Conservation (phyloP, 2,329 filamentous ascomycete species). For the Ceratocystis colombiana region DNA sequence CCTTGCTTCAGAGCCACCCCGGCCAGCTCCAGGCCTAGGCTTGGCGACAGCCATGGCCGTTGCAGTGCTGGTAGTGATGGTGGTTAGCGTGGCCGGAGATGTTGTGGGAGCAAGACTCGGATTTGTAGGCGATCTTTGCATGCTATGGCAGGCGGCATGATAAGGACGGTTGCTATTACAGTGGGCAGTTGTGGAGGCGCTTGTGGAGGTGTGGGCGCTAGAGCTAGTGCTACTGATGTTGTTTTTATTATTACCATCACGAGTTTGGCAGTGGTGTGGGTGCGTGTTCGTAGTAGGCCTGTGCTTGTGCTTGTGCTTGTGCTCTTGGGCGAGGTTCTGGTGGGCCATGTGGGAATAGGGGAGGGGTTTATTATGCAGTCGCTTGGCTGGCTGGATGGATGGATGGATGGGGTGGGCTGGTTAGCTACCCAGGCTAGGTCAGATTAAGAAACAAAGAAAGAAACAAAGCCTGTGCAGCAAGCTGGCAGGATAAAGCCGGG, state of each 20-base stretch:
- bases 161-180: neutral
- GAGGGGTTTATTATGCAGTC: neutral
- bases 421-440: too few species aligned
- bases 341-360: neutral
- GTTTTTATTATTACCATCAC: slow-evolving; percentile 4
- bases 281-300: neutral
- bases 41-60: neutral
- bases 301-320: too few species aligned
- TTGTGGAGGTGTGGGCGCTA: too few species aligned
- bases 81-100: neutral
- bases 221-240: neutral
- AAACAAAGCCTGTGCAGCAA: slow-evolving; percentile 12
- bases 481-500: neutral
- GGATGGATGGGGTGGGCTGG: too few species aligned
- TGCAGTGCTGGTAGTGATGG: neutral
- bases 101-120: neutral
- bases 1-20: neutral
- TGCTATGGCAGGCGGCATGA: neutral
- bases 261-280: neutral
- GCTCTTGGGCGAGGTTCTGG: neutral
- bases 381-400: too few species aligned
- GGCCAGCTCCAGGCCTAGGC: neutral
- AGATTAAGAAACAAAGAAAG: slow-evolving; percentile 1
- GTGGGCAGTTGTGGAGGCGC: neutral
- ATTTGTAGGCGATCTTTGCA: neutral